Base-by-base conservation (phyloP, 2,329 filamentous ascomycete genomes). In the Aurifilum marmelostoma region DNA sequence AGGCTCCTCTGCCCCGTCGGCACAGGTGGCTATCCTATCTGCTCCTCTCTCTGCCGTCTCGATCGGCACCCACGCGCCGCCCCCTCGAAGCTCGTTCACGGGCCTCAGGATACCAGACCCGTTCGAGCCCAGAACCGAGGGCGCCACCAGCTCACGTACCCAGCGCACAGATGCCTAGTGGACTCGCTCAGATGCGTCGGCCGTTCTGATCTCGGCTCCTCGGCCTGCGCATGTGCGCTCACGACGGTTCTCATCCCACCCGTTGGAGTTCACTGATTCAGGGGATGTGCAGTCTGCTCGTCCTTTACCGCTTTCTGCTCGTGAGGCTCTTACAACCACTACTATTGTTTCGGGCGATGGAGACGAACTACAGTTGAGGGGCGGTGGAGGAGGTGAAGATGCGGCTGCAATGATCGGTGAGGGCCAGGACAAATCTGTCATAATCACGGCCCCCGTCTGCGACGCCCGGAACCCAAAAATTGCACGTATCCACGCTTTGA, bases 91-190 rank as follows among this genome's bases (percentile, higher is more conserved):
- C 67, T 67, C 69, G 8, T 69, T 63, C 65, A 62, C 69, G 0
- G 62, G 58, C 32, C 61, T 71, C 7, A 54, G 69, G 29, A 52
- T 71, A 61, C 69, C 69, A 24, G 67, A 60, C 24, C 67, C 69
- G 32, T 71, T 69, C 12, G 54, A 65, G 32, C 41, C 56, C 34
- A 32, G 66, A 27, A 64, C 67, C n/a, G 64, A 70, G 21, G 58
- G 66, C 18, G 62, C 54, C 65, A 68, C 62, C 21, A 63, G 66
- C 21, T 65, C 68, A n/a, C 68, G 59, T n/a, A 50, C 60, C 18
- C 69, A 41, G 43, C 69, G 67, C 47, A 64, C 67, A 29, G 50
- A 71, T 32, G 69, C 56, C 54, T 71, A 71, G 69, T 47, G 52
- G 61, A 32, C 11, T n/a, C 41, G 27, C 29, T 29, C 41, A 5